Evolutionary conservation across 176 grass and related monocot genomes (phyloP), one percentile per base, ranked within the genome.

Genomic region (Areca catechu): DNA sequence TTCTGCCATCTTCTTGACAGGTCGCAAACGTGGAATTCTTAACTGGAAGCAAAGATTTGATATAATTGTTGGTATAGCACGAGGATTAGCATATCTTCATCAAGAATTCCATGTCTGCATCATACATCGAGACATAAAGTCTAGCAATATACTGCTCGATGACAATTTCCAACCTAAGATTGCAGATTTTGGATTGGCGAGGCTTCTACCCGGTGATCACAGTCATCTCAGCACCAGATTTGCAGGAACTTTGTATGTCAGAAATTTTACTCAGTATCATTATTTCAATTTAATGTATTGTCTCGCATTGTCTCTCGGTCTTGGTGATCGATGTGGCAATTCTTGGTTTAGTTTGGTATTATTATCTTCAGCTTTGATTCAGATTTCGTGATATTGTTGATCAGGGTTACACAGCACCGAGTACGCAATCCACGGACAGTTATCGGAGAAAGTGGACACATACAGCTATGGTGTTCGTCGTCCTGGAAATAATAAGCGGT

Each of bases 371-470:
- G 28, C 28, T 29, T 6, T n/a, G n/a, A n/a, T n/a, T 29, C 28
- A 0, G 28, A 5, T 29, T 5, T 57, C 48, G 18, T 58, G 62
- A 66, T 72, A 23, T 17, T 61, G n/a, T 71, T 81, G 62, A 58
- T 49, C 71, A 95, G 89, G 89, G 89, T 49, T 95, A 95, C 62
- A 95, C 84, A 65, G 86, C 86, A 67, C 86, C 86, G 86, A 89
- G 19, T 94, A 94, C 70, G 83, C 89, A 71, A 87, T 94, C 29
- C 84, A 85, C 71, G 89, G 89, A 19, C 81, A 82, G 70, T 60
- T 95, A 37, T 85, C 84, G 23, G 84, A 88, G 58, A 95, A 88
- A 72, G 89, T 85, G 55, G 89, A 88, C 56, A 88, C 82, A 30
- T 95, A 89, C 51, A 85, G 84, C 74, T 95, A 71, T 30, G 84